phyloP scores from a whole-genome alignment of 805 yeast species.

The Starmerella powellii region DNA sequence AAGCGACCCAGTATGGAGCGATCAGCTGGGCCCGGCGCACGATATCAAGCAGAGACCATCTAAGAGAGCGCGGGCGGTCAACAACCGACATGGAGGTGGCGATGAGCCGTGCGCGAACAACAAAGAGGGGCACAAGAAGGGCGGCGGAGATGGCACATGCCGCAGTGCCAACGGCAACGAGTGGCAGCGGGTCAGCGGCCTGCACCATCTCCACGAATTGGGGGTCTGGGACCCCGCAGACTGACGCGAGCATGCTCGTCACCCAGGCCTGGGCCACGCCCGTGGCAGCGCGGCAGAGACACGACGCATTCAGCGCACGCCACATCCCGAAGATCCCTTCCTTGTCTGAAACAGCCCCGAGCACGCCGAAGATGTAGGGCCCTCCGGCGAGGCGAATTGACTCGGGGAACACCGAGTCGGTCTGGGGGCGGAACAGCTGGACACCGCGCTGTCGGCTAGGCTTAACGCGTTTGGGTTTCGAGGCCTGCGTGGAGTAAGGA shows the following conservation, averaged over 20 bases:
- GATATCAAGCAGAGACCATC: slow-evolving; percentile 48
- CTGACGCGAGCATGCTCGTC: slow-evolving; percentile 73
- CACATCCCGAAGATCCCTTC: slow-evolving; percentile 48
- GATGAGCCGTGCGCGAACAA: slow-evolving; percentile 66
- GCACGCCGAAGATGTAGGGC: slow-evolving; percentile 28
- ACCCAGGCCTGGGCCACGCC: slow-evolving; percentile 83
- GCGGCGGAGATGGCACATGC: slow-evolving; percentile 66
- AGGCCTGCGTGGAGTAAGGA: neutral
- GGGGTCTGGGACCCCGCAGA: slow-evolving; percentile 77
- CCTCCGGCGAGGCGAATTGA: slow-evolving; percentile 17
- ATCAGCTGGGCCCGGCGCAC: slow-evolving; percentile 30
- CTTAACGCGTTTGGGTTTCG: neutral
- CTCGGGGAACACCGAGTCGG: slow-evolving; percentile 10
- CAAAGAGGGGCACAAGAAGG: slow-evolving; percentile 64
- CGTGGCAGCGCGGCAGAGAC: slow-evolving; percentile 60
- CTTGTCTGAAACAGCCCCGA: slow-evolving; percentile 48
- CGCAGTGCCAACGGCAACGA: slow-evolving; percentile 54
- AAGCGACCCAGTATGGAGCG: slow-evolving; percentile 48
- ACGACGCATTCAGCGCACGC: slow-evolving; percentile 68
- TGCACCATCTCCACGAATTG: slow-evolving; percentile 66
- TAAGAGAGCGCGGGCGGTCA: slow-evolving; percentile 46
- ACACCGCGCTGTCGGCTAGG: slow-evolving; percentile 13
- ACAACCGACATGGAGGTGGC: slow-evolving; percentile 46
- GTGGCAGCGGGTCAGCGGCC: slow-evolving; percentile 59
- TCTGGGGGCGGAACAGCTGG: slow-evolving; percentile 8